Evolutionary conservation across 2,329 filamentous ascomycete genomes (phyloP).

Genomic region (Pseudocercospora cruenta): DNA sequence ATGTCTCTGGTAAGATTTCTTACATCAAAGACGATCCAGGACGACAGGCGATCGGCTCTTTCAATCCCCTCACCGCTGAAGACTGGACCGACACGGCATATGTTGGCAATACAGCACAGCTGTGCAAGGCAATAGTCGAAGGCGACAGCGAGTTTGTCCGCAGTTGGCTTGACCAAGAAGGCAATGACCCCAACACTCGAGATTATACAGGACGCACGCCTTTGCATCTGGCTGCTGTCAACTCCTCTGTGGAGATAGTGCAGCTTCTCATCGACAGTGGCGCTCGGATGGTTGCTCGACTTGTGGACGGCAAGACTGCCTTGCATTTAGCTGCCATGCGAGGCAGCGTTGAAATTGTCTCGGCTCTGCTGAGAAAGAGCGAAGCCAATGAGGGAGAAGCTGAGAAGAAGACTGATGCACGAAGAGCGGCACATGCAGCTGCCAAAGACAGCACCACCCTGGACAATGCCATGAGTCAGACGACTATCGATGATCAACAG

Average conservation of each 20-base stretch:
- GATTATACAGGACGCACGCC: constrained; percentile 80
- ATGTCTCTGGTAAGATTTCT: constrained; percentile 71
- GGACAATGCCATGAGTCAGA: constrained; percentile 20
- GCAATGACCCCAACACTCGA: constrained; percentile 70
- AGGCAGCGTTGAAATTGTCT: constrained; percentile 70
- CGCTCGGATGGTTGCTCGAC: constrained; percentile 71
- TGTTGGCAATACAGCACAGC: constrained; percentile 72
- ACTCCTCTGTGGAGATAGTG: constrained; percentile 71
- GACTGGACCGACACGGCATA: constrained; percentile 95
- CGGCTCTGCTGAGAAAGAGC: constrained; percentile 73
- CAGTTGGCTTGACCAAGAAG: constrained; percentile 70
- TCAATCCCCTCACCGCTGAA: constrained; percentile 78
- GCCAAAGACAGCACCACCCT: constrained; percentile 21
- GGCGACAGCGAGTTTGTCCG: constrained; percentile 70
- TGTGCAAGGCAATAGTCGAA: constrained; percentile 82
- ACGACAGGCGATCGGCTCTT: constrained; percentile 71
- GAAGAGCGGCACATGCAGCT: constrained; percentile 42
- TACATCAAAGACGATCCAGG: constrained; percentile 84
- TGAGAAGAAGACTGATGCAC: constrained; percentile 50
- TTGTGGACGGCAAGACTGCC: constrained; percentile 79
- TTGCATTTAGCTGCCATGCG: constrained; percentile 78
- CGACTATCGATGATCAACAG: neutral
- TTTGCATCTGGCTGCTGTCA: constrained; percentile 73
- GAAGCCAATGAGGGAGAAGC: constrained; percentile 71
- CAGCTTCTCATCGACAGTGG: constrained; percentile 71